Evolutionary conservation across 2,329 filamentous ascomycete species (phyloP).

Genomic region (Aspergillus sp.): DNA sequence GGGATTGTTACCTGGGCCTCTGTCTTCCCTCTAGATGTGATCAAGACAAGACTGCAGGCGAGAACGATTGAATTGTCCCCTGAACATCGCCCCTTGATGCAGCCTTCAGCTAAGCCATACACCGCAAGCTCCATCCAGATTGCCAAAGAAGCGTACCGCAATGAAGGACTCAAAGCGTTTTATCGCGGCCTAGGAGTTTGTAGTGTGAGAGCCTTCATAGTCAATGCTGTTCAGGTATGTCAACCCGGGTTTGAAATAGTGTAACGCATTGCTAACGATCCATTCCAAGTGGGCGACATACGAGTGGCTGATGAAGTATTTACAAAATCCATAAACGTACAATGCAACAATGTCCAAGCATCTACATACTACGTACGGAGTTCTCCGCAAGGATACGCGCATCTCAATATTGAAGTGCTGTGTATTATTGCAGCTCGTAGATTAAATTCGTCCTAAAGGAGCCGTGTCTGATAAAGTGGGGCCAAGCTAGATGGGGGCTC

Average conservation of each 20-base stretch:
- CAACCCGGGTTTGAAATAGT: background rate
- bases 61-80: constrained; percentile 50
- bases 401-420: constrained; percentile 1
- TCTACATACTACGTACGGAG: constrained; percentile 12
- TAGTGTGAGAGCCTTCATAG: constrained; percentile 81
- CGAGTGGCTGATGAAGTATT: constrained; percentile 74
- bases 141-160: constrained; percentile 65
- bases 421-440: constrained; percentile 28
- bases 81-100: constrained; percentile 29
- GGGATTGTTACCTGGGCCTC: constrained; percentile 87
- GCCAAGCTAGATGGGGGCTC: constrained; percentile 19
- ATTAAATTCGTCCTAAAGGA: constrained; percentile 31
- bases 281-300: constrained; percentile 75
- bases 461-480: constrained; percentile 20
- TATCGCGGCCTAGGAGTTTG: constrained; percentile 78
- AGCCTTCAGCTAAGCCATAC: constrained; percentile 18
- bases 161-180: constrained; percentile 64
- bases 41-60: constrained; percentile 90
- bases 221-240: constrained; percentile 77
- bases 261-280: constrained; percentile 11
- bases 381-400: constrained; percentile 1
- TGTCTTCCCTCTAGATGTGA: constrained; percentile 86
- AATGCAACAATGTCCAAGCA: constrained; percentile 12
- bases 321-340: constrained; percentile 28
- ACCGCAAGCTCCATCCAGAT: constrained; percentile 62